Evolutionary conservation across 1,284 basidiomycete genomes (phyloP), one percentile per base, ranked within the genome.

Genomic region (Paramarasmius palmivorus): DNA sequence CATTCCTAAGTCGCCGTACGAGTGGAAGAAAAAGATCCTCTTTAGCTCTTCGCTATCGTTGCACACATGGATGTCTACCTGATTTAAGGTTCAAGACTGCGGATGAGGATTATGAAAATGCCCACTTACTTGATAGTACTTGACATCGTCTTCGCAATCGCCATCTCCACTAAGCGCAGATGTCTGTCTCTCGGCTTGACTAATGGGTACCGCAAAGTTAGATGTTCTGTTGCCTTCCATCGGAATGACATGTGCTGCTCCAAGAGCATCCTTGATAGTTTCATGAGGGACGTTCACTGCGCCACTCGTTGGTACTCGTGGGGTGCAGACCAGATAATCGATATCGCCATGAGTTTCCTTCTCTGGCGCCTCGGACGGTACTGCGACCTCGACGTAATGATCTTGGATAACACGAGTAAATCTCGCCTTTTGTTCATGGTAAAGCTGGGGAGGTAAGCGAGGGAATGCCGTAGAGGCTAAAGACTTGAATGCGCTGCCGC

Each of bases 1-100:
- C 79, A 88, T 85, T 0, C 82, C 82, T 5, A 88, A 68, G 60
- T 88, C 87, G 2, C 87, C 87, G 59, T 86, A 88, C 2, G 78
- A 77, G 54, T 82, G 75, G 61, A 81, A 79, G 64, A 86, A 78
- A 9, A 74, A 59, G 17, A 79, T 65, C 17, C 81, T 70, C 26
- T 82, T 72, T 64, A 69, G 79, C 60, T 81, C 79, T 19, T 68
- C 71, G 58, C 70, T 65, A 63, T 80, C 74, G 3, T 59, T 64
- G 59, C 83, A 86, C 3, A 85, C 77, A 57, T 80, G 75, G 22
- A 89, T 73, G 60, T 89, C 87, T 14, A 88, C 78, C 71, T 89
- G 74, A 9, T 17, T 15, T 3, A 22, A 17, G 10, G 42, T 42
- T 14, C 8, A 14, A 12, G 4, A 37, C 20, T 20, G 7, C 17